A percentile compares a stretch with the other conserved stretches of the same genome.
These are phyloP conservation scores for Puccinia coronata DNA, from an alignment of 1,284 basidiomycete genomes.

Conservation along the genomic window DNA sequence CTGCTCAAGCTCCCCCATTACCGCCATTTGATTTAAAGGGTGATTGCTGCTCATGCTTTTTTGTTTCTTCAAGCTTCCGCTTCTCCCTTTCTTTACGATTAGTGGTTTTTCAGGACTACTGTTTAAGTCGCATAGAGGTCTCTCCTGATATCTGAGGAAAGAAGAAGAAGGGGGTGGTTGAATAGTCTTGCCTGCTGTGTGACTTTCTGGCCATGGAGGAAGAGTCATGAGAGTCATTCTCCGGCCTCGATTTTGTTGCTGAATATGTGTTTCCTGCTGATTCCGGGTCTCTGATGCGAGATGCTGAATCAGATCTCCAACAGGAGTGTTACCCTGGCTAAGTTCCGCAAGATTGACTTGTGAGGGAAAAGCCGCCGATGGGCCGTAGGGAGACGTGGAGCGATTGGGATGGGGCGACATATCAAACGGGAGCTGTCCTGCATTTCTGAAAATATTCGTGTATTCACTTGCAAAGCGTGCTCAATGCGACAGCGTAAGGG, in stretches of 20 bases:
- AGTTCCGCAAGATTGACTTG: neutral
- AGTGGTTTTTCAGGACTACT: neutral
- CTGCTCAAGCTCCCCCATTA: neutral
- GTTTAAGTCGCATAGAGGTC: neutral
- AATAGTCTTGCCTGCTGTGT: neutral
- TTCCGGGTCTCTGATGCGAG: neutral
- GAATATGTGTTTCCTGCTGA: neutral
- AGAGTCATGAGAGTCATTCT: conserved; percentile 3
- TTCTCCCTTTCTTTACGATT: neutral
- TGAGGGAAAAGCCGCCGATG: neutral
- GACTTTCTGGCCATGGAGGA: conserved; percentile 6
- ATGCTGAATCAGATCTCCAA: neutral
- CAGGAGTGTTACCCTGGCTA: neutral
- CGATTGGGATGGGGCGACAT: neutral
- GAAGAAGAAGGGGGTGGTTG: neutral
- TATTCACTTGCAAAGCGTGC: neutral
- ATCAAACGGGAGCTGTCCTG: neutral
- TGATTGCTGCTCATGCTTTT: neutral
- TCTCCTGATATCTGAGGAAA: neutral
- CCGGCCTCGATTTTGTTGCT: conserved; percentile 8
- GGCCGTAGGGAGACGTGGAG: neutral
- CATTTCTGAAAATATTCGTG: neutral
- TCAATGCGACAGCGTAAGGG: neutral
- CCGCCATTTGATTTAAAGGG: neutral
- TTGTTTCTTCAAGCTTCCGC: neutral